These are phyloP conservation scores for Phytophthora boehmeriae DNA, from an alignment of 352 stramenopile genomes.

Conservation along the genomic window DNA sequence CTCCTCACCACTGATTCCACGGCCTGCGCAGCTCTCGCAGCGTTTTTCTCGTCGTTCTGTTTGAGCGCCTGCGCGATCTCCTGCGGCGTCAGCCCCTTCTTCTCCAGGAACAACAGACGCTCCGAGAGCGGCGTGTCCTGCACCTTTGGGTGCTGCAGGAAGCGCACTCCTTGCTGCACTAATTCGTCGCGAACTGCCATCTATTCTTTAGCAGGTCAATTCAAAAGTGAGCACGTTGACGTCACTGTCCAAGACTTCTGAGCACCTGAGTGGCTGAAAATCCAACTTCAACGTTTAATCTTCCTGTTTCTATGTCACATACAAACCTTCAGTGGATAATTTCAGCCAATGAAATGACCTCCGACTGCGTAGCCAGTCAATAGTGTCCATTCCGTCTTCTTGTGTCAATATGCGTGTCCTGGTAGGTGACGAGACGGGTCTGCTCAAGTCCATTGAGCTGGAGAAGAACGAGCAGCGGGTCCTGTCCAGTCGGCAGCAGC, in stretches of 20 bases:
- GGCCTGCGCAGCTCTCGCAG: constrained; percentile 48
- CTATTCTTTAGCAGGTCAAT: constrained; percentile 3
- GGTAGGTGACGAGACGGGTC: constrained; percentile 79
- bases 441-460: constrained; percentile 83
- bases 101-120: constrained; percentile 73
- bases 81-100: constrained; percentile 73
- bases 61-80: constrained; percentile 73
- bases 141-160: constrained; percentile 79
- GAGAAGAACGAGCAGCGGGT: constrained; percentile 76
- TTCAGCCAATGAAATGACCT: not conserved
- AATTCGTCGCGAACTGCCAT: constrained; percentile 64
- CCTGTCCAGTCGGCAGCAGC: constrained; percentile 46
- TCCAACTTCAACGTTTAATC: no score
- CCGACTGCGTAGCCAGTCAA: not conserved
- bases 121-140: constrained; percentile 79
- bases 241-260: no score
- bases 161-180: constrained; percentile 75
- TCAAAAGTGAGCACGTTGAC: constrained; percentile 9
- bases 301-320: not conserved
- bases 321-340: not conserved
- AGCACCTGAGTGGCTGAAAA: no score
- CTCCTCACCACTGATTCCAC: constrained; percentile 61
- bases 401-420: constrained; percentile 66
- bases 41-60: constrained; percentile 70
- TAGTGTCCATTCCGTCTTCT: not conserved